phyloP scores from a whole-genome alignment of 2,329 filamentous ascomycete genomes.

The Albifimbria verrucaria region DNA sequence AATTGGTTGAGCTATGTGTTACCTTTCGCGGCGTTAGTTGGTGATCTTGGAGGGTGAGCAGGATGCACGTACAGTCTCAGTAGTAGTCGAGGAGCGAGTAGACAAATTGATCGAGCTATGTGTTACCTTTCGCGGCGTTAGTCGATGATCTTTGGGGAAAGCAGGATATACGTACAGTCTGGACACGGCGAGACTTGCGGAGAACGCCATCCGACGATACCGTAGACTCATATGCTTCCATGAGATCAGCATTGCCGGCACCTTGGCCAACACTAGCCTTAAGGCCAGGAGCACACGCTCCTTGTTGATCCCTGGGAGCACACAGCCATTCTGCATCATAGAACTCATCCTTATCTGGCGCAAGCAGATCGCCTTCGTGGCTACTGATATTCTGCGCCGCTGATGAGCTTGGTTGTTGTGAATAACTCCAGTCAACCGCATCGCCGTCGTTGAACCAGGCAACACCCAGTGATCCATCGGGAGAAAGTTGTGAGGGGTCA shows the following conservation, averaged over 20 bases:
- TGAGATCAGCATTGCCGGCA: neutral
- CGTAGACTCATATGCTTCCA: neutral
- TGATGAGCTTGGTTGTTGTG: neutral
- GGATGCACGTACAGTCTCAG: conserved; percentile 11
- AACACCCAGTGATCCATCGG: conserved; percentile 5
- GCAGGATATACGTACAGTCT: conserved; percentile 13
- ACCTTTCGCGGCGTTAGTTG: conserved; percentile 22
- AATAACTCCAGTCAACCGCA: conserved; percentile 1
- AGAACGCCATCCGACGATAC: neutral
- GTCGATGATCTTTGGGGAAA: conserved; percentile 4
- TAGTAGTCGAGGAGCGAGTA: conserved; percentile 1
- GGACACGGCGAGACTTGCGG: neutral
- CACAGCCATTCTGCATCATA: neutral
- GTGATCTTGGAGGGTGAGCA: neutral
- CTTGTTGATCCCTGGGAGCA: neutral
- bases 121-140: conserved; percentile 20
- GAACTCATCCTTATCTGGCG: neutral
- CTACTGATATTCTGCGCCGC: neutral
- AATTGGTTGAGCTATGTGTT: conserved; percentile 7
- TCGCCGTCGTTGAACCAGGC: neutral
- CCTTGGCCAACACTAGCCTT: neutral
- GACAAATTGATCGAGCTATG: conserved; percentile 5
- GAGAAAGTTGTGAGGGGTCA: conserved; percentile 10
- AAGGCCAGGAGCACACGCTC: neutral
- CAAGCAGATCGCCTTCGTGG: neutral